phyloP scores from a whole-genome alignment of 2,329 filamentous ascomycete species.

The Ophiostoma ips region DNA sequence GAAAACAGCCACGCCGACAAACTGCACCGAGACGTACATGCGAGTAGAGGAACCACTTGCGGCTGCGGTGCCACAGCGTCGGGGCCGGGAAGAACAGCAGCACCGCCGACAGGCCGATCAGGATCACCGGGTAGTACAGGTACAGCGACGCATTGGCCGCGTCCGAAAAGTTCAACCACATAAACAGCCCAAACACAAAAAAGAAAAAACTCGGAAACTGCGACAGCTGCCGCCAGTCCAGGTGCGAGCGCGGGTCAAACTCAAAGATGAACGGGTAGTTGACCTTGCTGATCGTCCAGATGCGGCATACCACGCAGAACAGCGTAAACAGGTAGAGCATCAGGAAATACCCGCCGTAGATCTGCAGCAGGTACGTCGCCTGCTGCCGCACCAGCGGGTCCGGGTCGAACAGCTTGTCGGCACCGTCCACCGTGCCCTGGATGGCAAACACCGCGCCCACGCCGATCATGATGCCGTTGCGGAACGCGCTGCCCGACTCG shows the following conservation, averaged over 20 bases:
- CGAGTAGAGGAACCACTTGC: slow-evolving; percentile 81
- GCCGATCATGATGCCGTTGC: slow-evolving; percentile 53
- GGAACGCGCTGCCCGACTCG: slow-evolving; percentile 43
- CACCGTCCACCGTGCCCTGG: slow-evolving; percentile 50
- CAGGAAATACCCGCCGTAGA: slow-evolving; percentile 88
- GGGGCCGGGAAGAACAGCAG: slow-evolving; percentile 66
- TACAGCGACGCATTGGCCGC: slow-evolving; percentile 55
- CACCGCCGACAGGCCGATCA: slow-evolving; percentile 53
- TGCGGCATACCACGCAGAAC: slow-evolving; percentile 73
- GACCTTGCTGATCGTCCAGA: slow-evolving; percentile 75
- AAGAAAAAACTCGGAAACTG: slow-evolving; percentile 80
- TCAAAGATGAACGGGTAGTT: slow-evolving; percentile 98
- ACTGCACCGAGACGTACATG: slow-evolving; percentile 43
- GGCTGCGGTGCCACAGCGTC: slow-evolving; percentile 59
- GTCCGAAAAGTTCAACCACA: slow-evolving; percentile 79
- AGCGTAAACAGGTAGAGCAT: slow-evolving; percentile 65
- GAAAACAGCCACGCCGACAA: neutral
- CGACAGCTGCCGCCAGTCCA: slow-evolving; percentile 81
- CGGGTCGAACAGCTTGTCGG: slow-evolving; percentile 34
- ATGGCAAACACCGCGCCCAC: slow-evolving; percentile 51
- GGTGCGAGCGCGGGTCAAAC: slow-evolving; percentile 70
- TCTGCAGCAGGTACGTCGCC: slow-evolving; percentile 63
- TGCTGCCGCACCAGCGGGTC: slow-evolving; percentile 35
- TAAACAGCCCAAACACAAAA: slow-evolving; percentile 60
- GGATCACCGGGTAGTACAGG: slow-evolving; percentile 72